Conservation (phyloP, 257 asterid genomes). For the Capsicum pubescens region DNA sequence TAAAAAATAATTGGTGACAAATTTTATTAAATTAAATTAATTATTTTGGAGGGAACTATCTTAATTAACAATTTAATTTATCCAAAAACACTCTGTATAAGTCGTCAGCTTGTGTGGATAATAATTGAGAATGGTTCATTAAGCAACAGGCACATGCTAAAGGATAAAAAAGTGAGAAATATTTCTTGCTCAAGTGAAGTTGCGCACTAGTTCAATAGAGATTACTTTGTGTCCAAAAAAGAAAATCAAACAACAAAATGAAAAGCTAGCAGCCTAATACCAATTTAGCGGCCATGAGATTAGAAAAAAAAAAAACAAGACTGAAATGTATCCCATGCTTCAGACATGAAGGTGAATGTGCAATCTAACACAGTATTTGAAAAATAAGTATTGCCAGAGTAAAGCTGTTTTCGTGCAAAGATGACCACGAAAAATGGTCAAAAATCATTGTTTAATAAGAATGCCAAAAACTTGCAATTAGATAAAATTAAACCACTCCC, state of each 20-base stretch:
- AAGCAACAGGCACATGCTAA: slow-evolving; percentile 18
- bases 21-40: background rate
- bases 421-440: slow-evolving; percentile 19
- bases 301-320: background rate
- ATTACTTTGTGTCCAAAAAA: background rate
- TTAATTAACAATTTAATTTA: background rate
- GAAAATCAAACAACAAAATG: background rate
- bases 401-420: slow-evolving; percentile 18
- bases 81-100: background rate
- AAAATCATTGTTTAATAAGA: background rate
- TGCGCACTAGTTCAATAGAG: background rate
- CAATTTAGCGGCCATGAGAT: slow-evolving; percentile 11
- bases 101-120: slow-evolving; percentile 14
- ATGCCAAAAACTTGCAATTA: background rate
- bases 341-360: background rate
- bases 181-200: too few species aligned
- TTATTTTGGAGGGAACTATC: background rate
- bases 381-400: slow-evolving; percentile 7
- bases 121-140: background rate
- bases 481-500: background rate
- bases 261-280: slow-evolving; percentile 1
- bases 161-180: background rate
- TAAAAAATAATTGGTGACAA: slow-evolving; percentile 6
- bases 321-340: slow-evolving; percentile 12
- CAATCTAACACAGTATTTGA: background rate